A percentile compares a stretch with the other conserved stretches of the same genome.
phyloP scores from a whole-genome alignment of 2,329 filamentous ascomycete genomes.

The Hymenoscyphus repandus region DNA sequence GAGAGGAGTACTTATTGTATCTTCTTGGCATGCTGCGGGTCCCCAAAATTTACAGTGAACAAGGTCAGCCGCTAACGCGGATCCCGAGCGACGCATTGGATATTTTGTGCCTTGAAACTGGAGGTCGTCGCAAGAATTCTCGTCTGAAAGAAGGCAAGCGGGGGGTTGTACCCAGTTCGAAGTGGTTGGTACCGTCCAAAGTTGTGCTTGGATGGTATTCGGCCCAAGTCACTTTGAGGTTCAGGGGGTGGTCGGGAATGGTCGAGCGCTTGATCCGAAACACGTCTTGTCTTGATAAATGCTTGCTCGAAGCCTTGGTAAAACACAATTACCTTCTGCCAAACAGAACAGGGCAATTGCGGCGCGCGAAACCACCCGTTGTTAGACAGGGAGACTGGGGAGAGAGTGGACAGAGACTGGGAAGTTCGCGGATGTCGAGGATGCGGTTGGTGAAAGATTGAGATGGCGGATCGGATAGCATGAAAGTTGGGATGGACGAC shows the following conservation, averaged over 20 bases:
- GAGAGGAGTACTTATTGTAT: constrained; percentile 27
- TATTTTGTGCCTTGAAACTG: constrained; percentile 23
- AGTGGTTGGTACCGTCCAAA: neutral
- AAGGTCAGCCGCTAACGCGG: constrained; percentile 13
- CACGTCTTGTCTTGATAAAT: constrained; percentile 2
- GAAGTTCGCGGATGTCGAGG: too few relatives aligned
- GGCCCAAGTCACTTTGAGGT: neutral
- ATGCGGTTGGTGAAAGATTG: too few relatives aligned
- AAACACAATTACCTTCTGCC: neutral
- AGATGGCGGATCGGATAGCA: too few relatives aligned
- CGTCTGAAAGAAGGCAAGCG: constrained; percentile 12
- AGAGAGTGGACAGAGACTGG: too few relatives aligned
- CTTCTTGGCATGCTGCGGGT: constrained; percentile 26
- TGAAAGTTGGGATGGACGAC: too few relatives aligned
- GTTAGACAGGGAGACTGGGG: too few relatives aligned
- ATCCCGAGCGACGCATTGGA: constrained; percentile 28
- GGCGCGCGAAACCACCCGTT: neutral
- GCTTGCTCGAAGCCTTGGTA: constrained; percentile 2
- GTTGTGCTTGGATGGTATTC: neutral
- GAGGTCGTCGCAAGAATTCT: constrained; percentile 26
- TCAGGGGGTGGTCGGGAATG: neutral
- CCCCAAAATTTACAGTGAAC: constrained; percentile 18
- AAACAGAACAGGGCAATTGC: neutral
- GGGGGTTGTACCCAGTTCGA: neutral
- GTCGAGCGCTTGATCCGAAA: constrained; percentile 7